Base-by-base conservation (phyloP, 2,329 filamentous ascomycete species). In the Verticillium longisporum region DNA sequence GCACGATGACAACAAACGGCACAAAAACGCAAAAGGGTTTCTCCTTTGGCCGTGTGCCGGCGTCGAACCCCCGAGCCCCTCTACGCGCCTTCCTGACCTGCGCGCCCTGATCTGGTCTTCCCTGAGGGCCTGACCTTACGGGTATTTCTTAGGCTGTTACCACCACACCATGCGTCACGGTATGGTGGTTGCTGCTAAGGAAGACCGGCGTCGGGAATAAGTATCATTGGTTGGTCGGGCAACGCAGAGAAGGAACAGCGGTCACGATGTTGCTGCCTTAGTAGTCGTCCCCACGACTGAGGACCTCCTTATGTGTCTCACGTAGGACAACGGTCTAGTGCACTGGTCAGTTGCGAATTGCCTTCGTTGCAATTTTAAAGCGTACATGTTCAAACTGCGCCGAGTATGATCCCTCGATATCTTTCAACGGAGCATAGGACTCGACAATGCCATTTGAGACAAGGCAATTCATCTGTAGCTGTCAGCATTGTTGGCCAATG, bases 321-420 rank as follows among this genome's bases (percentile, higher is more conserved):
- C 77, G 73, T 33, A 83, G 69, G 36, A 83, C 61, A 56, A 82
- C 74, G 0, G 81, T 83, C 80, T 82, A 61, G 1, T 6, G n/a
- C 10, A 13, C 6, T 41, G 14, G 18, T 32, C 26, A 58, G 36
- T 14, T 11, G 26, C 37, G 21, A 33, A 9, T 58, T 15, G 3
- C 14, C 26, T n/a, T 26, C n/a, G n/a, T 55, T 13, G 33, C 13
- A 7, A 13, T 14, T 7, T 9, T 1, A 1, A 34, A 26, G 63
- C 64, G 59, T 67, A 78, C 76, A 69, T 81, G 86, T 73, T 88
- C 86, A 68, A 84, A 88, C 66, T 88, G 86, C 10, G 86, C 86
- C 5, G 82, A 80, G 68, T 87, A 88, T 1, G 84, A 87, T 1
- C 85, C 85, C 64, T 80, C 76, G 53, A 83, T 70, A 65, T 88